Evolutionary conservation across 2,329 filamentous ascomycete species (phyloP).

Genomic region (Claviceps sp.): DNA sequence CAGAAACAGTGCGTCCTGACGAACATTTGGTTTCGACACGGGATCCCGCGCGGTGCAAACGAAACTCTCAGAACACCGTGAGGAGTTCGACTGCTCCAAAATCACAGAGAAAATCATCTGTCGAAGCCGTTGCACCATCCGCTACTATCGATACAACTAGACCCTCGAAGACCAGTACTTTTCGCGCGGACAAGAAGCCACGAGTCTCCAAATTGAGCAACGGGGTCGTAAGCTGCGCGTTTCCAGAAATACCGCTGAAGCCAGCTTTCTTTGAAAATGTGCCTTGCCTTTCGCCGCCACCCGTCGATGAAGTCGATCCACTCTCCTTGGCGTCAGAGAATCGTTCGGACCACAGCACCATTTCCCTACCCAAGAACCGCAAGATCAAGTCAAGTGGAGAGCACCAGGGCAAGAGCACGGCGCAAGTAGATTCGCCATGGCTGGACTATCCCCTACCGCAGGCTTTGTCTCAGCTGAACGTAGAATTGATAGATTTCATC

Average conservation of each 20-base stretch:
- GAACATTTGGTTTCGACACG: slow-evolving; percentile 3
- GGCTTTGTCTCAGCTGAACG: slow-evolving; percentile 37
- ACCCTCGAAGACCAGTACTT: slow-evolving; percentile 16
- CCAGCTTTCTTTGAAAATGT: slow-evolving; percentile 27
- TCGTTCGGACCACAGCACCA: not conserved
- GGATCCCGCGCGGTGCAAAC: slow-evolving; percentile 5
- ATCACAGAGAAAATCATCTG: slow-evolving; percentile 15
- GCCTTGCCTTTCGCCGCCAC: slow-evolving; percentile 12
- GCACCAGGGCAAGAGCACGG: slow-evolving; percentile 11
- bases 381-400: slow-evolving; percentile 6
- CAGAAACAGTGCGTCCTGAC: slow-evolving; percentile 2
- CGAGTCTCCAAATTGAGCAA: slow-evolving; percentile 18
- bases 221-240: slow-evolving; percentile 13
- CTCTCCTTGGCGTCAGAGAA: slow-evolving; percentile 8
- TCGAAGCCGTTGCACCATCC: slow-evolving; percentile 17
- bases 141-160: slow-evolving; percentile 17
- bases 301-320: slow-evolving; percentile 9
- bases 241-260: slow-evolving; percentile 22
- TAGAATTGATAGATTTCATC: slow-evolving; percentile 44
- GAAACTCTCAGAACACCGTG: slow-evolving; percentile 10
- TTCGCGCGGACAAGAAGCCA: slow-evolving; percentile 22
- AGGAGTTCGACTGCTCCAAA: slow-evolving; percentile 14
- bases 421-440: slow-evolving; percentile 13
- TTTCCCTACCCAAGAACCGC: slow-evolving; percentile 1
- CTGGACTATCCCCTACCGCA: slow-evolving; percentile 36